Conservation (phyloP, 73 alveolate genomes). For the Paramecium octaurelia region DNA sequence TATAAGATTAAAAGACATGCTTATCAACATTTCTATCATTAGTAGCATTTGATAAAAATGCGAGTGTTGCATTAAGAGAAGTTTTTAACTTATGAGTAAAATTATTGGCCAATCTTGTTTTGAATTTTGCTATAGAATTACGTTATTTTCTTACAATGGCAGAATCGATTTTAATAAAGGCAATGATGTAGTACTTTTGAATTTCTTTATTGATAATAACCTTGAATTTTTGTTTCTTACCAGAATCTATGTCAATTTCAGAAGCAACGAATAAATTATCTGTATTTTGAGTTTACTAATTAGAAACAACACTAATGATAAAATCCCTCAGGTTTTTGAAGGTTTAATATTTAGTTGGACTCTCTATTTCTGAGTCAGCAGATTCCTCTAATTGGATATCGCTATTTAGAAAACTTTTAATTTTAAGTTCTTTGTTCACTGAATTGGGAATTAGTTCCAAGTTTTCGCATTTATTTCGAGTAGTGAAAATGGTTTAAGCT, state of each 20-base stretch:
- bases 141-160: background rate
- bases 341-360: background rate
- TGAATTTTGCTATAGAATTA: background rate
- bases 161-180: background rate
- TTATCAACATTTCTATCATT: background rate
- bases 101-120: background rate
- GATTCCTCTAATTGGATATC: background rate
- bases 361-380: background rate
- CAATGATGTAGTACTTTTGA: background rate
- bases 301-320: background rate
- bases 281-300: background rate
- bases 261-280: background rate
- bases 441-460: background rate
- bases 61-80: background rate
- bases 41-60: background rate
- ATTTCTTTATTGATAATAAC: background rate
- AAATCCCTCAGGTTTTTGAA: background rate
- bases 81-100: conserved; percentile 36
- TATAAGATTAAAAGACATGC: background rate
- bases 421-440: background rate
- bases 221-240: background rate
- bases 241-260: background rate
- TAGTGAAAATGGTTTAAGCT: background rate
- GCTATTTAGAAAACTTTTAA: background rate
- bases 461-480: background rate